Percentiles rank a stretch among this genome's conserved stretches.
These are phyloP conservation scores for Penicillium sclerotiorum DNA, from an alignment of 2,329 filamentous ascomycete species.

Conservation along the genomic window DNA sequence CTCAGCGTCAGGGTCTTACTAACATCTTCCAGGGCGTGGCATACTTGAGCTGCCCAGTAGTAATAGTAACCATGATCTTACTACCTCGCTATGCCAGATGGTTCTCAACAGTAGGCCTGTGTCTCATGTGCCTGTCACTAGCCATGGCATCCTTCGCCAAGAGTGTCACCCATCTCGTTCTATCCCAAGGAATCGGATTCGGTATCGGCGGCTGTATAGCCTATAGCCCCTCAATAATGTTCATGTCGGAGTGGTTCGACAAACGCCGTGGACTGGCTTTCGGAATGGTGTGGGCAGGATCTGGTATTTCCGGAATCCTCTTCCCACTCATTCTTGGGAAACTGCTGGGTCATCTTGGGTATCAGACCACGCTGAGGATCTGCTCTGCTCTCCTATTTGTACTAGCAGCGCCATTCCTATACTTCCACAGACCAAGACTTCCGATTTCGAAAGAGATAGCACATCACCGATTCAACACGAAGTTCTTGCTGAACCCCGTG, in stretches of 20 bases:
- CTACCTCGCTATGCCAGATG: constrained; percentile 22
- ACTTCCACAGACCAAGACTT: constrained; percentile 48
- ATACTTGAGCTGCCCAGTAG: constrained; percentile 27
- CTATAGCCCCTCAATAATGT: constrained; percentile 51
- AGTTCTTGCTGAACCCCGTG: constrained; percentile 38
- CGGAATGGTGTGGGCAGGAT: constrained; percentile 48
- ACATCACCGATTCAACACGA: constrained; percentile 45
- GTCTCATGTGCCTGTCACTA: constrained; percentile 27
- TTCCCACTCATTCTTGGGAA: constrained; percentile 50
- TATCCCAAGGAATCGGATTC: constrained; percentile 35
- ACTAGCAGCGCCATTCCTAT: constrained; percentile 28
- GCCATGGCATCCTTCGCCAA: constrained; percentile 29
- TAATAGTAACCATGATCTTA: constrained; percentile 23
- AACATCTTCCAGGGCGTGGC: constrained; percentile 23
- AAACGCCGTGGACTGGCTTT: constrained; percentile 48
- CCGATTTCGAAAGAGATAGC: constrained; percentile 30
- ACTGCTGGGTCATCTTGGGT: constrained; percentile 47
- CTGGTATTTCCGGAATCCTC: constrained; percentile 45
- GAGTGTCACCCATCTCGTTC: constrained; percentile 26
- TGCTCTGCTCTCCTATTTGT: constrained; percentile 40
- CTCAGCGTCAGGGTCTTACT: neutral
- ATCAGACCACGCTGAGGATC: constrained; percentile 47
- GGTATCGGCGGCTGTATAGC: constrained; percentile 52
- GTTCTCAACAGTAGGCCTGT: constrained; percentile 24
- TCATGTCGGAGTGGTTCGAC: constrained; percentile 56